These are phyloP conservation scores for Suillus sp. DNA, from an alignment of 768 basidiomycete species.

Conservation along the genomic window DNA sequence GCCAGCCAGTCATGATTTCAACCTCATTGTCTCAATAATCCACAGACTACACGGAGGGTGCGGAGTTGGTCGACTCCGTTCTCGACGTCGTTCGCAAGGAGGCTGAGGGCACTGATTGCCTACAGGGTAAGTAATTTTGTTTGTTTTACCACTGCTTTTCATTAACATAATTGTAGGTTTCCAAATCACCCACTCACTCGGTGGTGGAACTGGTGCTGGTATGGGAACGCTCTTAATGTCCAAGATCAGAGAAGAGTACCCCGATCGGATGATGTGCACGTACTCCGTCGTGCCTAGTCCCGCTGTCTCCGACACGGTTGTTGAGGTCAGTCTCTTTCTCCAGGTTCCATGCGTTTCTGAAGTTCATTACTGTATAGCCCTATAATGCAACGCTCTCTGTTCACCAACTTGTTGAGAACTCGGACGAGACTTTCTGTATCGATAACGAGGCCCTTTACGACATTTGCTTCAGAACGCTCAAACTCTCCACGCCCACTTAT, in stretches of 20 bases:
- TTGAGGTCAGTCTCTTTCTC: slow-evolving; percentile 60
- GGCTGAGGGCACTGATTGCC: slow-evolving; percentile 95
- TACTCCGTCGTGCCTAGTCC: slow-evolving; percentile 98
- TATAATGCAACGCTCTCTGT: slow-evolving; percentile 99
- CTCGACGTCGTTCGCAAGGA: slow-evolving; percentile 99
- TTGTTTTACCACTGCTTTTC: slow-evolving; percentile 7
- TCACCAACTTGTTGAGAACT: slow-evolving; percentile 99
- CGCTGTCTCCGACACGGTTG: slow-evolving; percentile 98
- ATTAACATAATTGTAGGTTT: slow-evolving; percentile 59
- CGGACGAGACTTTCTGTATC: slow-evolving; percentile 99
- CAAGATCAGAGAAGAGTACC: slow-evolving; percentile 98
- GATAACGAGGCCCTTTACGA: slow-evolving; percentile 99
- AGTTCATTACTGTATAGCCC: slow-evolving; percentile 51
- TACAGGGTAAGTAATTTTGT: slow-evolving; percentile 73
- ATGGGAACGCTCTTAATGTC: slow-evolving; percentile 99
- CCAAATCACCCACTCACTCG: slow-evolving; percentile 98
- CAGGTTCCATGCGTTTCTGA: background rate
- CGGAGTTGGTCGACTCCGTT: slow-evolving; percentile 97
- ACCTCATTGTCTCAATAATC: background rate
- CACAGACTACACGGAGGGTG: slow-evolving; percentile 87
- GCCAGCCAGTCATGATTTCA: background rate
- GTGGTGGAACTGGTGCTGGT: slow-evolving; percentile 99
- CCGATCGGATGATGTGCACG: slow-evolving; percentile 99
- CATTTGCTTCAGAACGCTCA: slow-evolving; percentile 98
- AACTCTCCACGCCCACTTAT: slow-evolving; percentile 93